Evolutionary conservation across 2,329 filamentous ascomycete species (phyloP).

Genomic region (Chrysoporthe deuterocubensis): DNA sequence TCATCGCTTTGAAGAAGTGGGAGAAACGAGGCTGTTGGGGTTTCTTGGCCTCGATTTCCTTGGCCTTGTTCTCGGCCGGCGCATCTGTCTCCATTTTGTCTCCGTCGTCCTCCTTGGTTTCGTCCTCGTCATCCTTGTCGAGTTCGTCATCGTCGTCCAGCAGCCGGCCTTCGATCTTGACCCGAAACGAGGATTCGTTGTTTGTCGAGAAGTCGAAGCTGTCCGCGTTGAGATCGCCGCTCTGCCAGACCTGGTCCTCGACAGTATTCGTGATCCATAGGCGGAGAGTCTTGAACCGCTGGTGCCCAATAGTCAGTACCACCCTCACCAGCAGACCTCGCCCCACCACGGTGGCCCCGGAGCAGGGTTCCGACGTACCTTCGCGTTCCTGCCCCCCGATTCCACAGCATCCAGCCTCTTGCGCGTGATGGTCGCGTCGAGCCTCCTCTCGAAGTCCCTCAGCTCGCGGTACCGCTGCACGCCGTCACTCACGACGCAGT

Average conservation of each 20-base stretch:
- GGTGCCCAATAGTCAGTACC: constrained; percentile 23
- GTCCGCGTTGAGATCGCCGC: constrained; percentile 68
- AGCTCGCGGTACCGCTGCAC: constrained; percentile 82
- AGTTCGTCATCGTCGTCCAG: constrained; percentile 70
- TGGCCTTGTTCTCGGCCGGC: constrained; percentile 40
- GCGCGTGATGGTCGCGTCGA: constrained; percentile 92
- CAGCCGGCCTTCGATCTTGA: constrained; percentile 89
- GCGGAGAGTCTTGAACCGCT: constrained; percentile 79
- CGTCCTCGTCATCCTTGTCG: constrained; percentile 50
- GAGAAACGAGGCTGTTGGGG: constrained; percentile 64
- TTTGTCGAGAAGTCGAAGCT: constrained; percentile 82
- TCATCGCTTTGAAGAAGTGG: constrained; percentile 82
- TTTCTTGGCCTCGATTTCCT: constrained; percentile 40
- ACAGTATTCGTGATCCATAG: constrained; percentile 96
- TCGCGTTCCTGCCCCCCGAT: constrained; percentile 73
- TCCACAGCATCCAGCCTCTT: constrained; percentile 93
- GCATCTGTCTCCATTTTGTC: constrained; percentile 35
- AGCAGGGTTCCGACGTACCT: constrained; percentile 49
- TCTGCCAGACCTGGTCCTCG: constrained; percentile 94
- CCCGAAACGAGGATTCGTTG: constrained; percentile 78
- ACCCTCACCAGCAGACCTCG: not conserved
- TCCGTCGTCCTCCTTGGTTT: constrained; percentile 53
- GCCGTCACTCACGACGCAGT: constrained; percentile 79
- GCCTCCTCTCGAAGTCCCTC: constrained; percentile 81
- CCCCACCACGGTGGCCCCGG: too few species aligned